phyloP scores from a whole-genome alignment of 768 basidiomycete species.

The Suillus fuscotomentosus region DNA sequence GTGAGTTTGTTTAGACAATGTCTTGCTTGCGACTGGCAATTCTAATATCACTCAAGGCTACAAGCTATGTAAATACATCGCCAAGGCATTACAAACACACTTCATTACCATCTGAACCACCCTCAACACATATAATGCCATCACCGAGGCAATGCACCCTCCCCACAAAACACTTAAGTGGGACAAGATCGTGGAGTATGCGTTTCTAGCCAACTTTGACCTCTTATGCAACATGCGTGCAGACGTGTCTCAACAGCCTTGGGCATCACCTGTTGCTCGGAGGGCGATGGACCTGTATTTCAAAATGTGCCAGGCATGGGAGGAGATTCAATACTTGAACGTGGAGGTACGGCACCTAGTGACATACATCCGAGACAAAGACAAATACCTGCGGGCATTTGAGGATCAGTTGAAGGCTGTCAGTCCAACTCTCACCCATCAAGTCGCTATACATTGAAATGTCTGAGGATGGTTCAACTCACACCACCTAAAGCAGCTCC shows the following conservation, averaged over 20 bases:
- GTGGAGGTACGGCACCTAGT: slow-evolving; percentile 18
- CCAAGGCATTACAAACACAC: too few species aligned
- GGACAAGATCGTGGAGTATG: neutral
- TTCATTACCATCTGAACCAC: too few species aligned
- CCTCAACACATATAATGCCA: too few species aligned
- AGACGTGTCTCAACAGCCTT: slow-evolving; percentile 16
- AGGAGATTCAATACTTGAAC: slow-evolving; percentile 21
- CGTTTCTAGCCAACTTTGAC: slow-evolving; percentile 1
- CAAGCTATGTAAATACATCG: too few species aligned
- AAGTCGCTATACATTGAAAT: slow-evolving; percentile 8
- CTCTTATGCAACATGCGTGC: slow-evolving; percentile 14
- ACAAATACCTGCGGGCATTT: slow-evolving; percentile 1
- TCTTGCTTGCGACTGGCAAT: too few species aligned
- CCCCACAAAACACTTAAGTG: neutral
- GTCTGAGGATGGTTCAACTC: slow-evolving; percentile 7
- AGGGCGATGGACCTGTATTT: slow-evolving; percentile 19
- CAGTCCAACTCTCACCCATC: slow-evolving; percentile 10
- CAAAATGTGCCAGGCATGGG: slow-evolving; percentile 17
- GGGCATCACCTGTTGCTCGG: slow-evolving; percentile 14
- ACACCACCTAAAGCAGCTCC: slow-evolving; percentile 7
- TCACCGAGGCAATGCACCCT: too few species aligned
- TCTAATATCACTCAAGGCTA: too few species aligned
- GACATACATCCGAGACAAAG: slow-evolving; percentile 18
- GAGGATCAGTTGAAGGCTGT: slow-evolving; percentile 2
- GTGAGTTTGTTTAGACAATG: too few species aligned